Base-by-base conservation (phyloP, 1,139 yeast genomes). In the Scheffersomyces insectosa region DNA sequence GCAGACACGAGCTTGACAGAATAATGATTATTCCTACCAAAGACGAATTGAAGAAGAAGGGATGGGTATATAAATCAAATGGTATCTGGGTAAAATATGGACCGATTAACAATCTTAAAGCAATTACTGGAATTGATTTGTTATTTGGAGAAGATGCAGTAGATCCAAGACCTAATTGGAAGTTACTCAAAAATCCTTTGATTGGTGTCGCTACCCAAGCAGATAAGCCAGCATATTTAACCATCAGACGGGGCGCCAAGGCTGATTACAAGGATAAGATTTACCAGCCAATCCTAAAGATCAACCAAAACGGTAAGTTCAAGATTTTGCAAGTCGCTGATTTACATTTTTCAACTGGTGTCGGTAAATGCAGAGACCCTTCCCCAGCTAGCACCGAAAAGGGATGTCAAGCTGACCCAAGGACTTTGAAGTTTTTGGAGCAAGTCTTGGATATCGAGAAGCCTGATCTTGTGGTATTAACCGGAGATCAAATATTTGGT, bases 401-500 rank as follows among this genome's bases (percentile, higher is more conserved):
- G 6, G 66, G 65, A 8, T 90, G 97, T 56, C 64, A 73, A 46
- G 97, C 97, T 0, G 97, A 90, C 58, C 75, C 79, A 0, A 74
- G 85, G 44, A 86, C 97, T 0, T 51, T 79, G 33, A 60, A 65
- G 15, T 88, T 88, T 57, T 60, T 90, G n/a, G 74, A 79, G 23
- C 61, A 65, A 28, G 84, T 87, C 0, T 66, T 91, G 41, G 91
- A 85, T 48, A 45, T 71, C 1, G 97, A 91, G 57, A 63, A 75
- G 31, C 97, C 97, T 0, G 88, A 90, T 57, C 63, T 89, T 37
- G 93, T 88, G 1, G 90, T 89, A 0, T 66, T 88, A 46, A 83
- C 96, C 0, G 98, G 98, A 10, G 97, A 91, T 64, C 95, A 87
- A 60, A 73, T 88, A 1, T 82, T 81, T 66, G 93, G 93, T 1